Conservation (phyloP, 1,284 basidiomycete genomes). For the Boletus calvinii region DNA sequence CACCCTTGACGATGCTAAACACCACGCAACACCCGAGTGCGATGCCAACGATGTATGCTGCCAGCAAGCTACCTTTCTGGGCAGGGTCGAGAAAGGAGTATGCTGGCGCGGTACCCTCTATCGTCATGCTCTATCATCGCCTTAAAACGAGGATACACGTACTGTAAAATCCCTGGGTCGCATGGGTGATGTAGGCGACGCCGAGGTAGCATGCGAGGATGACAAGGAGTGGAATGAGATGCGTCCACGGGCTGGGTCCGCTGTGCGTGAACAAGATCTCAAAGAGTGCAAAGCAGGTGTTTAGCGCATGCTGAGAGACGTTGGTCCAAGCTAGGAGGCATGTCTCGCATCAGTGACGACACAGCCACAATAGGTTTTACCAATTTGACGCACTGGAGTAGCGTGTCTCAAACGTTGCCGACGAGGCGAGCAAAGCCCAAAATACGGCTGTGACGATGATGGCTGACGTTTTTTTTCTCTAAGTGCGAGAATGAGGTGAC, state of each 20-base stretch:
- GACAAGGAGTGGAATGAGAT: conserved; percentile 46
- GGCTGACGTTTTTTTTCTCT: conserved; percentile 34
- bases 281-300: conserved; percentile 54
- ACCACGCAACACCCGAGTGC: conserved; percentile 44
- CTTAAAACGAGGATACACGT: conserved; percentile 28
- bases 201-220: conserved; percentile 59
- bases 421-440: conserved; percentile 56
- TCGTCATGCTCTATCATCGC: neutral
- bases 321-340: conserved; percentile 50
- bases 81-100: conserved; percentile 49
- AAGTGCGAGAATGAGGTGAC: neutral
- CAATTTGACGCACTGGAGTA: conserved; percentile 37
- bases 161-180: conserved; percentile 64
- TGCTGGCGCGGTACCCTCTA: conserved; percentile 25
- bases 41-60: conserved; percentile 57
- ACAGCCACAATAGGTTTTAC: neutral
- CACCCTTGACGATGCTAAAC: conserved; percentile 41
- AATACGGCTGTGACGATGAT: conserved; percentile 67
- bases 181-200: conserved; percentile 62
- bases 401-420: conserved; percentile 41
- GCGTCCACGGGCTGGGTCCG: conserved; percentile 53
- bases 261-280: conserved; percentile 58
- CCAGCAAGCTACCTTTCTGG: conserved; percentile 36
- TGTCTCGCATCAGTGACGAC: conserved; percentile 1
- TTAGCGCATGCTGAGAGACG: conserved; percentile 62